A percentile compares a stretch with the other conserved stretches of the same genome.
These are phyloP conservation scores for Polyplosphaeria fusca DNA, from an alignment of 495 filamentous ascomycete genomes.

Conservation along the genomic window DNA sequence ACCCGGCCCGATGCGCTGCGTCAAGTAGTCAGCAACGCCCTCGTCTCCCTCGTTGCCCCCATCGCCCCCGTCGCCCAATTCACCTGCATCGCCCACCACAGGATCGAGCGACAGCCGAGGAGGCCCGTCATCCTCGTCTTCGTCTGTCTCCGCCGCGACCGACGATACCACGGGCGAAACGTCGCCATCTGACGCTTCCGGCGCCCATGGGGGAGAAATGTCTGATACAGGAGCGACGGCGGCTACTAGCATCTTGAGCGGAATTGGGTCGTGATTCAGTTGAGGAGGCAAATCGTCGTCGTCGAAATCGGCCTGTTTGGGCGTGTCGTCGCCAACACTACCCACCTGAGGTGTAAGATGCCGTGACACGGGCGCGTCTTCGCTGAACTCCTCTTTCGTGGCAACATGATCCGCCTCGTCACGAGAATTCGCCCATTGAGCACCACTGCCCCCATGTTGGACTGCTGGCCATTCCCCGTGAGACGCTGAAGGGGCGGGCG, in stretches of 20 bases:
- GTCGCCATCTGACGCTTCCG: constrained; percentile 10
- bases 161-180: constrained; percentile 25
- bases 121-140: constrained; percentile 7
- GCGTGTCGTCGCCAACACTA: too few species aligned
- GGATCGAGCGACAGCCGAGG: neutral
- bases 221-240: neutral
- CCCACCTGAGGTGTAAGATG: neutral
- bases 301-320: neutral
- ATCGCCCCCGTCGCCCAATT: too few species aligned
- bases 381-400: neutral
- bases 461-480: neutral
- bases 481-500: neutral
- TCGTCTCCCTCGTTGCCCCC: too few species aligned
- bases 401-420: neutral
- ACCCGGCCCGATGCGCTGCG: constrained; percentile 18
- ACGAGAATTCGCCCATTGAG: neutral
- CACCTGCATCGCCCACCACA: too few species aligned
- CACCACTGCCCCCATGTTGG: neutral
- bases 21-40: constrained; percentile 17
- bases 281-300: constrained; percentile 26
- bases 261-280: constrained; percentile 20
- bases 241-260: neutral
- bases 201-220: constrained; percentile 7
- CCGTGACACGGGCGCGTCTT: neutral
- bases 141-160: neutral